phyloP scores from a whole-genome alignment of 306 rosid species.

The Corylus avellana region DNA sequence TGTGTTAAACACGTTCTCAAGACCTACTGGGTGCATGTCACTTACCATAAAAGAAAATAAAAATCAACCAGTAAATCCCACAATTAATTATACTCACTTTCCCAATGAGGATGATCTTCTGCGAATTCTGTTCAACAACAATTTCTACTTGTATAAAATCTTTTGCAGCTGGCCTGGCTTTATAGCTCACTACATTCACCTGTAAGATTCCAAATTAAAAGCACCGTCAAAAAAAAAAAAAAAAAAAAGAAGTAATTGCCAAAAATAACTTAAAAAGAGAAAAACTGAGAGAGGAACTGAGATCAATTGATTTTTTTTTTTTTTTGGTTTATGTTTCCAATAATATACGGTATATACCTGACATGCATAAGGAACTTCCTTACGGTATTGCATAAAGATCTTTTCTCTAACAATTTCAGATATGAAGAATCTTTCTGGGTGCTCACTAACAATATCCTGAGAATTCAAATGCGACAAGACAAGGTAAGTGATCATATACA shows the following conservation, averaged over 20 bases:
- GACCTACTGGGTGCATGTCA: neutral
- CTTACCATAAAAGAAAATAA: neutral
- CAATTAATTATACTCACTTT: constrained; percentile 53
- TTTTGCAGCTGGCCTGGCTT: constrained; percentile 81
- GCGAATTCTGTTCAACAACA: constrained; percentile 81
- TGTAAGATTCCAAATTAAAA: constrained; percentile 30
- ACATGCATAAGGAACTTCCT: constrained; percentile 90
- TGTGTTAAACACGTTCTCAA: neutral
- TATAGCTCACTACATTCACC: constrained; percentile 93
- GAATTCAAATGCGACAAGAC: constrained; percentile 32
- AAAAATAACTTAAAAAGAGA: neutral
- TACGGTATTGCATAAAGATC: constrained; percentile 89
- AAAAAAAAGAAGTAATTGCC: neutral
- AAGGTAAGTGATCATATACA: constrained; percentile 27
- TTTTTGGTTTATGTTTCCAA: neutral
- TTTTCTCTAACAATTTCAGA: constrained; percentile 92
- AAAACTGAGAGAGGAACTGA: neutral
- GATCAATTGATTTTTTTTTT: neutral
- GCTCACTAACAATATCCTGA: constrained; percentile 95
- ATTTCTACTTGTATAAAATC: constrained; percentile 91
- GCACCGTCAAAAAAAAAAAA: neutral
- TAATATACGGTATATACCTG: constrained; percentile 54
- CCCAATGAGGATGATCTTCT: constrained; percentile 85
- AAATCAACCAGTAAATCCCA: constrained; percentile 13
- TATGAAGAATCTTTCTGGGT: constrained; percentile 93